phyloP scores from a whole-genome alignment of 768 basidiomycete species.

The Lyophyllum decastes region DNA sequence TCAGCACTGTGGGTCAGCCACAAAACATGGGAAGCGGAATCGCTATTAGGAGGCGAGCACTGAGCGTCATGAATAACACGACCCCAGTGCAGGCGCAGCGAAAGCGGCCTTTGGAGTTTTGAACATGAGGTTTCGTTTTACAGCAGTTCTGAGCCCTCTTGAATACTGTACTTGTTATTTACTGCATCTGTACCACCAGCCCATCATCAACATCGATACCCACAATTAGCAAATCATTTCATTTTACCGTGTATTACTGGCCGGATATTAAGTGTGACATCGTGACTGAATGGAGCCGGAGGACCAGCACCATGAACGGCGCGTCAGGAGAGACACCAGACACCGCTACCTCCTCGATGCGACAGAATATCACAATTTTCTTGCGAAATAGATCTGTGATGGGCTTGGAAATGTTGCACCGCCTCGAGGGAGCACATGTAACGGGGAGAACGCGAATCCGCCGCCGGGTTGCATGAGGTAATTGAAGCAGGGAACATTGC shows the following conservation, averaged over 20 bases:
- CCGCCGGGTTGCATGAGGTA: not conserved
- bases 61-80: conserved; percentile 18
- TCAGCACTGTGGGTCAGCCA: conserved; percentile 1
- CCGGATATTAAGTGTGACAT: conserved; percentile 4
- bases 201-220: conserved; percentile 6
- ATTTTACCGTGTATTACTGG: not conserved
- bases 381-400: conserved; percentile 4
- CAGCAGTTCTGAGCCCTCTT: not conserved
- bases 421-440: not conserved
- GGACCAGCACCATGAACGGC: not conserved
- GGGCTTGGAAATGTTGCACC: not conserved
- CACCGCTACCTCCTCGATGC: conserved; percentile 14
- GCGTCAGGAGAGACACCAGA: conserved; percentile 17
- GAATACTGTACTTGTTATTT: not conserved
- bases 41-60: conserved; percentile 14
- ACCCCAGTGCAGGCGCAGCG: conserved; percentile 8
- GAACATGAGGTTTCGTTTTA: not conserved
- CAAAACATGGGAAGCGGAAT: not conserved
- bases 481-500: not conserved
- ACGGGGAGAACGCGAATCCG: not conserved
- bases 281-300: conserved; percentile 9
- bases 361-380: not conserved
- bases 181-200: not conserved
- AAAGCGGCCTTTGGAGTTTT: conserved; percentile 17
- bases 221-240: not conserved